phyloP scores from a whole-genome alignment of 371 early-diverging fungal species.

The Haplosporangium sp. region DNA sequence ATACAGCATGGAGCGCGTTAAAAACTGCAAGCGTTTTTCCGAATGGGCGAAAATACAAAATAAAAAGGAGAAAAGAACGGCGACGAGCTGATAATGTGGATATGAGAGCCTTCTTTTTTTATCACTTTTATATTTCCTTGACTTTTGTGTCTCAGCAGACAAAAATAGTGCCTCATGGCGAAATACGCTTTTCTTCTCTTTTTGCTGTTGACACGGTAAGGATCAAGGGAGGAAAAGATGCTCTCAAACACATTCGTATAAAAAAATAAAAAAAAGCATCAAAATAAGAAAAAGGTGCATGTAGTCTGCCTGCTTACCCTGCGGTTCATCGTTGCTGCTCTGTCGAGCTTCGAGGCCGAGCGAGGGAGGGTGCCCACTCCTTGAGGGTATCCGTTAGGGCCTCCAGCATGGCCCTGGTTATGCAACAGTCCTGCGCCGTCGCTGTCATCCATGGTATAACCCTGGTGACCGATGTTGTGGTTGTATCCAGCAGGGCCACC shows the following conservation, averaged over 20 bases:
- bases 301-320: constrained; percentile 20
- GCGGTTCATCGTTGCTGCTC: constrained; percentile 41
- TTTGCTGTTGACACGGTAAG: no score
- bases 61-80: no score
- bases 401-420: constrained; percentile 42
- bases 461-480: constrained; percentile 19
- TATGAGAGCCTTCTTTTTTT: no score
- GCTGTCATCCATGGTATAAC: constrained; percentile 31
- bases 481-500: constrained; percentile 33
- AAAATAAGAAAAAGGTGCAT: no score
- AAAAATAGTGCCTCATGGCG: no score
- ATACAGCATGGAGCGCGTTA: not conserved
- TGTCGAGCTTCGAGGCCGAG: constrained; percentile 33
- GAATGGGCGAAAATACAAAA: no score
- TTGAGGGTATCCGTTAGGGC: constrained; percentile 8
- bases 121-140: no score
- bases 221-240: not conserved
- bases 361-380: constrained; percentile 32
- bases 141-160: no score
- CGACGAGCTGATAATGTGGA: no score
- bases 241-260: not conserved
- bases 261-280: not conserved
- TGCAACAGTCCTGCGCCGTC: constrained; percentile 36
- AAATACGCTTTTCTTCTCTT: no score
- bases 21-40: no score